Base-by-base conservation (phyloP, 75 land plant species). In the Cunninghamia lanceolata region DNA sequence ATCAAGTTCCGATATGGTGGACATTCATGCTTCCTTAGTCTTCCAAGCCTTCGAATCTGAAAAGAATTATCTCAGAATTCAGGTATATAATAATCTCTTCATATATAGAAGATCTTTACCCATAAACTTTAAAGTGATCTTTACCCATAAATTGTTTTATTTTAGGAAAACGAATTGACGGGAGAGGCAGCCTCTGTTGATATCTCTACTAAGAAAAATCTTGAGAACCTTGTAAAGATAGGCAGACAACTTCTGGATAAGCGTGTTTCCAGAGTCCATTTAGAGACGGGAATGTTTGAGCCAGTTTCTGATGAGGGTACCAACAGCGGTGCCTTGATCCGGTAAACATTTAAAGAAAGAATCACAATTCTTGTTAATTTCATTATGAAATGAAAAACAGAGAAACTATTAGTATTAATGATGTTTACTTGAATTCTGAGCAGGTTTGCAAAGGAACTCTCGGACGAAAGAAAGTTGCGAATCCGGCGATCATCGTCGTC, bases 1-100 rank as follows among this genome's bases (percentile, higher is more conserved):
- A 39, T 76, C 90, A 15, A 88, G 90, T 71, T 38, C 89, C 0
- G 86, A 89, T 36, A 86, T 91, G 86, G 86, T 89, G 43, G 92
- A 91, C 80, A 66, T 86, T 86, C 54, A 85, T 42, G 35, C 75
- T 34, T 45, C 76, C 59, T 15, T 85, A 35, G 1, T 88, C 10
- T 89, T 89, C 39, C 38, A 73, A 35, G 53, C 82, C 66, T 34
- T 45, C 1, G 4, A 80, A 0, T 10, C 1, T 9, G 2, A 0
- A 47, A 0, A 47, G 11, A 10, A 47, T 14, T 47, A 47, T 43
- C 86, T 95, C 2, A 85, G 95, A 34, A 93, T 93, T 32, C 92
- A 93, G 88, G 94, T 93, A 19, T 47, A 47, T 9, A 15, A 13
- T 47, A 21, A 4, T 38, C 13, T 25, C 14, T 38, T 47, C 16